Evolutionary conservation across 169 alveolate genomes (phyloP).

Genomic region (Plasmodium vinckei): DNA sequence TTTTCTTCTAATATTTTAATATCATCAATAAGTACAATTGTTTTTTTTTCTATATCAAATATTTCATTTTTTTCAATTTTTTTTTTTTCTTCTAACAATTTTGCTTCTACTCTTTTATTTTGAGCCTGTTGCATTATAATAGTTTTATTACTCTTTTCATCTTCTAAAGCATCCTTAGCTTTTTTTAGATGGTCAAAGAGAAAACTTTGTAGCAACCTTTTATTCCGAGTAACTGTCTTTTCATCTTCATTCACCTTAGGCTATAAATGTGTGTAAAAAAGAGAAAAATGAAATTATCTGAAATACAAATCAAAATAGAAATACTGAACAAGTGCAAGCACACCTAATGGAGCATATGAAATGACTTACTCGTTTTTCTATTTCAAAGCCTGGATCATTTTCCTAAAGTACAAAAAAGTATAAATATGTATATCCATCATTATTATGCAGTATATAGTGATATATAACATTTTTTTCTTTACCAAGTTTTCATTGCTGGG

Average conservation of each 20-base stretch:
- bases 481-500: not conserved
- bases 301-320: not conserved
- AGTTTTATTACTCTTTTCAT: slow-evolving; percentile 78
- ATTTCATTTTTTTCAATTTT: slow-evolving; percentile 75
- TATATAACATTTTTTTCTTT: not conserved
- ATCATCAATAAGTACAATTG: slow-evolving; percentile 43
- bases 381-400: slow-evolving; percentile 22
- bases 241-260: slow-evolving; percentile 78
- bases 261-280: slow-evolving; percentile 3
- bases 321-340: not conserved
- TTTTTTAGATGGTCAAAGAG: slow-evolving; percentile 79
- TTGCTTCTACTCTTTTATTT: slow-evolving; percentile 62
- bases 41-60: slow-evolving; percentile 74
- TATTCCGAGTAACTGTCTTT: slow-evolving; percentile 79
- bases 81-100: slow-evolving; percentile 79
- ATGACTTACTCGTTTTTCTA: slow-evolving; percentile 60
- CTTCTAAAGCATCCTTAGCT: slow-evolving; percentile 81
- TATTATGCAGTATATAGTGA: not conserved
- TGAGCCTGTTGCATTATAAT: slow-evolving; percentile 52
- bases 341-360: not conserved
- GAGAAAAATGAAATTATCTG: not conserved
- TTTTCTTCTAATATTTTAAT: slow-evolving; percentile 47
- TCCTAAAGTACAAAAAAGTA: slow-evolving; percentile 19
- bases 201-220: slow-evolving; percentile 78
- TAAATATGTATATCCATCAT: not conserved